Evolutionary conservation across 345 rosid species (phyloP).

Genomic region (Rhodamnia rubescens): DNA sequence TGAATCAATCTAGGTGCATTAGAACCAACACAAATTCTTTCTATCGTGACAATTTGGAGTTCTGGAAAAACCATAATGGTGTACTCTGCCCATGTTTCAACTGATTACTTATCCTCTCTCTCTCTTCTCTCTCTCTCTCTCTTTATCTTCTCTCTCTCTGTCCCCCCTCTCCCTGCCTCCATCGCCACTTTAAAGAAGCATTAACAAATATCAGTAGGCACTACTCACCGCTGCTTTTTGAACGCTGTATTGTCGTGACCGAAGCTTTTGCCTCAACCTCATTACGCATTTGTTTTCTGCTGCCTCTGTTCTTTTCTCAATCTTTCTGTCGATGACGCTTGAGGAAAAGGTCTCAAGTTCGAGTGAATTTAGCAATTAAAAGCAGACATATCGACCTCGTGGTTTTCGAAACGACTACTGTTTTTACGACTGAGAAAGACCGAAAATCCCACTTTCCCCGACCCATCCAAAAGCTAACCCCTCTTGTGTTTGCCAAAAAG

Average conservation of each 20-base stretch:
- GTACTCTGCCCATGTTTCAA: not conserved
- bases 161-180: not conserved
- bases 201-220: not conserved
- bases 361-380: not conserved
- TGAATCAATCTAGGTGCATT: not conserved
- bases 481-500: not conserved
- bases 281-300: too few relatives aligned
- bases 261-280: not conserved
- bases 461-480: not conserved
- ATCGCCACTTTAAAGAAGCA: not conserved
- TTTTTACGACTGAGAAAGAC: not conserved
- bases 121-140: not conserved
- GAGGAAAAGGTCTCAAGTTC: not conserved
- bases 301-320: not conserved
- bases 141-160: not conserved
- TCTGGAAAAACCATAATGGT: not conserved
- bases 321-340: not conserved
- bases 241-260: not conserved
- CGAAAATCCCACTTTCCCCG: not conserved
- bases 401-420: not conserved
- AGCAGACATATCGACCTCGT: not conserved
- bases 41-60: not conserved
- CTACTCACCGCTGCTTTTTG: not conserved
- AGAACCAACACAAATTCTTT: not conserved
- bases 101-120: too few relatives aligned